Conservation (phyloP, 768 basidiomycete genomes). For the Mycena venus region DNA sequence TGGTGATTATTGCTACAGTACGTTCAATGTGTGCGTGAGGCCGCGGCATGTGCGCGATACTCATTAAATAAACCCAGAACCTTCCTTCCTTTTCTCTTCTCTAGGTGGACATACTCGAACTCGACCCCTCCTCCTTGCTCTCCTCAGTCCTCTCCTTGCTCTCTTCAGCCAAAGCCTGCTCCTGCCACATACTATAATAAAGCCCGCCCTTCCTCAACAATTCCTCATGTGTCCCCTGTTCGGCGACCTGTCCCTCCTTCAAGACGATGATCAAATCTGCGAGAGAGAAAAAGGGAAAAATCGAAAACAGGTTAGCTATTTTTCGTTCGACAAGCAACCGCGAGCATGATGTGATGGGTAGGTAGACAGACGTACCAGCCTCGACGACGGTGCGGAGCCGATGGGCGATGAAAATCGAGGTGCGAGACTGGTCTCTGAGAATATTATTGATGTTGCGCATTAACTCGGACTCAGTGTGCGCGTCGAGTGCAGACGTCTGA, state of each 20-base stretch:
- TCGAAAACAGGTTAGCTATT: too few relatives aligned
- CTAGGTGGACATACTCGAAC: background rate
- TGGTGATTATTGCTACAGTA: background rate
- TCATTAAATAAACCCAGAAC: too few relatives aligned
- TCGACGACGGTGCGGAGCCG: slow-evolving; percentile 91
- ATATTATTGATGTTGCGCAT: slow-evolving; percentile 94
- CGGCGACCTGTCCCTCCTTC: slow-evolving; percentile 89
- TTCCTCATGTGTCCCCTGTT: slow-evolving; percentile 94
- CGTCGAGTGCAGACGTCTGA: slow-evolving; percentile 95
- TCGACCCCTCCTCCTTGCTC: too few relatives aligned
- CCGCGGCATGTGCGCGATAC: background rate
- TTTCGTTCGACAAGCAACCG: too few relatives aligned
- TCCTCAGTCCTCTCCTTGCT: too few relatives aligned
- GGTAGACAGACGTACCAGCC: slow-evolving; percentile 84
- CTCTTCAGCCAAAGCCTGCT: slow-evolving; percentile 69
- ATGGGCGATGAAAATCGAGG: slow-evolving; percentile 98
- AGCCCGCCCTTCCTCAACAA: slow-evolving; percentile 78
- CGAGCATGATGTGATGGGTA: too few relatives aligned
- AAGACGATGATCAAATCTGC: slow-evolving; percentile 94
- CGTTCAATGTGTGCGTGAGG: too few relatives aligned
- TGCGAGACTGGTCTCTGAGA: slow-evolving; percentile 82
- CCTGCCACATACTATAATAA: slow-evolving; percentile 87
- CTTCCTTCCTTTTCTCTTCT: too few relatives aligned
- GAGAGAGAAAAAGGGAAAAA: too few relatives aligned
- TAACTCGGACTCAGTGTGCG: slow-evolving; percentile 93